These are phyloP conservation scores for Boletellus sp. DNA, from an alignment of 768 basidiomycete genomes.

Conservation along the genomic window DNA sequence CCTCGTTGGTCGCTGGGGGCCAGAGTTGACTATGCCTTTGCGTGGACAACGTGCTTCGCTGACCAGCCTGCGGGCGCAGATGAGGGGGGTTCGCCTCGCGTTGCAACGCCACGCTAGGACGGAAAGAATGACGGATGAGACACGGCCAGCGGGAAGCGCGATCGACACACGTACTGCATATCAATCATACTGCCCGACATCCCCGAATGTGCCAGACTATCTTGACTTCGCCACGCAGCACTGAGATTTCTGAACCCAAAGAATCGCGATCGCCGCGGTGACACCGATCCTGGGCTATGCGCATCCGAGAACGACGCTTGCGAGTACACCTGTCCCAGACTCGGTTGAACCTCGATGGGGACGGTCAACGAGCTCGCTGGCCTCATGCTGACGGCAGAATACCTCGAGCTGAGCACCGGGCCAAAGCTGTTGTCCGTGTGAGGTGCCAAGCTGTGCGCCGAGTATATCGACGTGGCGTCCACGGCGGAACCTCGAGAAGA, in stretches of 20 bases:
- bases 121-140: constrained; percentile 8
- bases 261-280: constrained; percentile 70
- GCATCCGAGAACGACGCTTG: constrained; percentile 80
- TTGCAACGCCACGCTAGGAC: constrained; percentile 68
- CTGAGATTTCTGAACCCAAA: constrained; percentile 73
- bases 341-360: constrained; percentile 53
- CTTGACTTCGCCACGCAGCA: constrained; percentile 72
- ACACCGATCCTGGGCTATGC: constrained; percentile 65
- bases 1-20: constrained; percentile 41
- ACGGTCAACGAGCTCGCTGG: constrained; percentile 61
- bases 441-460: constrained; percentile 53
- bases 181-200: constrained; percentile 87
- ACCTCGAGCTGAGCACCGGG: constrained; percentile 55
- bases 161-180: constrained; percentile 70
- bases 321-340: constrained; percentile 65
- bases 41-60: constrained; percentile 32
- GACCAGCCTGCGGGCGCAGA: constrained; percentile 31
- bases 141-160: background rate
- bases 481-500: constrained; percentile 65
- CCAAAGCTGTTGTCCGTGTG: constrained; percentile 58
- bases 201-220: constrained; percentile 77
- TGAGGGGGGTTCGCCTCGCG: constrained; percentile 47
- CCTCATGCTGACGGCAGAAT: constrained; percentile 52
- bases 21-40: constrained; percentile 53
- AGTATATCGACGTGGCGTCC: constrained; percentile 73